Base-by-base conservation (phyloP, 1,284 basidiomycete genomes). In the Ceratobasidium sp. region DNA sequence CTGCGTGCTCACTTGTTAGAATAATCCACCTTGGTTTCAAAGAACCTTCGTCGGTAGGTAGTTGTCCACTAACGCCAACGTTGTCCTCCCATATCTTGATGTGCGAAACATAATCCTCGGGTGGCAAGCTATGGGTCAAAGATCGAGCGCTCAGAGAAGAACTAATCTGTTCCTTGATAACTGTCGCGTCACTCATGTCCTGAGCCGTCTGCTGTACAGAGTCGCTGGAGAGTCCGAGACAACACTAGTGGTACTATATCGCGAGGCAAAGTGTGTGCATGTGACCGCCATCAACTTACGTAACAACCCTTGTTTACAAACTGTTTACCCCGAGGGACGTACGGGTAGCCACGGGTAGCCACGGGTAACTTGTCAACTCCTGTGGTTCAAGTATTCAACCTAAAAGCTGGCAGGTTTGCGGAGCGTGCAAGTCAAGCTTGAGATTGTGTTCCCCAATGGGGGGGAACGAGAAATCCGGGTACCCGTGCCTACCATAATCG, bases 1-100 rank as follows among this genome's bases (percentile, higher is more conserved):
- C 31, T 34, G 37, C 51, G 64, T 72, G 90, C 93, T 83, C 84
- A 96, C 95, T 88, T 77, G 95, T 92, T 29, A 97, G 83, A 76
- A 97, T 86, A 76, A 97, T 91, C 81, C 93, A 97, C 78, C 95
- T 87, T 56, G 92, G 90, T 82, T 97, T 97, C 80, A 84, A 85
- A 16, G 86, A 88, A 14, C 88, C 89, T 14, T 87, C 87, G 71
- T 92, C 92, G 37, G 83, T 77, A 22, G 86, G 87, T 37, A 87
- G 86, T 16, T 59, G 68, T 13, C 68, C 68, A 24, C 49, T 49
- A 77, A 92, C 90, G 16, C 82, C 82, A 22, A 43, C 41, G n/a
- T 71, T 71, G 19, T 85, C 82, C 83, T 98, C 96, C 88, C 91
- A 94, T 48, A 97, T 93, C 85, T 96, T 96, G 80, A 96, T 80